Conservation (phyloP, 2,329 filamentous ascomycete species). For the Clarireedia sp. region DNA sequence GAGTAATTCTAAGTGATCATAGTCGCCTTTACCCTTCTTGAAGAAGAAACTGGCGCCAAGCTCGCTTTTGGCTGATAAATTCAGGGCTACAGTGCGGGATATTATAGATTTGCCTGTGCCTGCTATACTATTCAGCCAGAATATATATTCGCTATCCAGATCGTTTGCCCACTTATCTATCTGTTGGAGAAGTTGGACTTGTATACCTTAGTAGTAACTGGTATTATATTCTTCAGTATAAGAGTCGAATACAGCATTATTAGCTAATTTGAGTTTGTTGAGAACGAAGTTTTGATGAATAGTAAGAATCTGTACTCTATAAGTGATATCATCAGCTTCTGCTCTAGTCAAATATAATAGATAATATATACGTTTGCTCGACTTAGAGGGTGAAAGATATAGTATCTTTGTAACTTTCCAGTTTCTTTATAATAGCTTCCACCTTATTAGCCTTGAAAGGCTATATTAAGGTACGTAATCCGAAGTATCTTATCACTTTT, state of each 20-base stretch:
- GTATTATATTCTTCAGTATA: no score
- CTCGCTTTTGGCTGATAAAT: constrained; percentile 11
- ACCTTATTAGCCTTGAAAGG: constrained; percentile 32
- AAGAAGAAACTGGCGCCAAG: constrained; percentile 30
- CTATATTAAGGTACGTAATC: constrained; percentile 17
- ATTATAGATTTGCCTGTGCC: constrained; percentile 33
- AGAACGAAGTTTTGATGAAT: no score
- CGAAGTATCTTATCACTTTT: constrained; percentile 28
- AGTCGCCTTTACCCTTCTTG: constrained; percentile 17
- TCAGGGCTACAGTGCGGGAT: constrained; percentile 29
- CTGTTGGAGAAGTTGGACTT: no score
- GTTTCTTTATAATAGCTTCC: constrained; percentile 21
- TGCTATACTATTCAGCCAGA: constrained; percentile 33
- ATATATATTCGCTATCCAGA: constrained; percentile 10
- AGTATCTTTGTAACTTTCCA: constrained; percentile 24
- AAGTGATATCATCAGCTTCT: neutral
- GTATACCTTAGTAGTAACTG: no score
- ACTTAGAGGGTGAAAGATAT: constrained; percentile 29
- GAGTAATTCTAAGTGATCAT: constrained; percentile 27
- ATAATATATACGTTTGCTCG: constrained; percentile 29
- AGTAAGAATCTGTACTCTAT: no score
- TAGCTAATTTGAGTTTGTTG: no score
- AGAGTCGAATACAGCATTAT: no score
- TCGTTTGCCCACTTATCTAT: no score
- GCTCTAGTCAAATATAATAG: constrained; percentile 4